Base-by-base conservation (phyloP, 345 rosid species). In the Acer campestre region DNA sequence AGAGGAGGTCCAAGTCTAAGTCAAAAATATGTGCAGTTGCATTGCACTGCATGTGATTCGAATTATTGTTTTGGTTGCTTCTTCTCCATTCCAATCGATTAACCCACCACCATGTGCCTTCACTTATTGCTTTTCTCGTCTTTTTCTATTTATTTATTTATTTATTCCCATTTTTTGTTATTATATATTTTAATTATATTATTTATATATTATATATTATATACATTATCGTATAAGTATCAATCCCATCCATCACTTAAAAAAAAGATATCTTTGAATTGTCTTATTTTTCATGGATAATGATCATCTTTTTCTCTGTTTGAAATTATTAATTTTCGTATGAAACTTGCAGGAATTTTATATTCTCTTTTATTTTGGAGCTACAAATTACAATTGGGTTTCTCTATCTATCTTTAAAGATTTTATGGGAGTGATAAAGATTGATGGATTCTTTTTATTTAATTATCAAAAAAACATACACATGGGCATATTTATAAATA, bases 61-160 rank as follows among this genome's bases (percentile, higher is more conserved):
- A 75, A 75, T 75, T 51, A 53, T 66, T 66, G 71, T 66, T 75
- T 74, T 74, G 61, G 70, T 74, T 74, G 68, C 77, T 29, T 75
- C 53, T 31, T 67, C 22, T 29, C 40, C 62, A 0, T n/a, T 53
- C 51, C 51, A 66, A 51, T 64, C 46, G 16, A 51, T 16, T 16
- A 48, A 72, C 80, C 68, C 74, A 56, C 77, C 27, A 18, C 83
- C 90, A 84, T 82, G 88, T 85, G 90, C 80, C 73, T 76, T 82
- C 82, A 84, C 84, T 83, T 66, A 87, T 82, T 84, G 82, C 80
- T 29, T 64, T 81, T n/a, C 38, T 13, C 38, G 0, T 27, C 14
- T 64, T 23, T 20, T 10, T 25, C 7, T 63, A n/a, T 25, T 25
- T 29, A n/a, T 29, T 11, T 48, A 25, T 63, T 3, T 10, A 1